These are phyloP conservation scores for Coleophoma cylindrospora DNA, from an alignment of 2,329 filamentous ascomycete species.

Conservation along the genomic window DNA sequence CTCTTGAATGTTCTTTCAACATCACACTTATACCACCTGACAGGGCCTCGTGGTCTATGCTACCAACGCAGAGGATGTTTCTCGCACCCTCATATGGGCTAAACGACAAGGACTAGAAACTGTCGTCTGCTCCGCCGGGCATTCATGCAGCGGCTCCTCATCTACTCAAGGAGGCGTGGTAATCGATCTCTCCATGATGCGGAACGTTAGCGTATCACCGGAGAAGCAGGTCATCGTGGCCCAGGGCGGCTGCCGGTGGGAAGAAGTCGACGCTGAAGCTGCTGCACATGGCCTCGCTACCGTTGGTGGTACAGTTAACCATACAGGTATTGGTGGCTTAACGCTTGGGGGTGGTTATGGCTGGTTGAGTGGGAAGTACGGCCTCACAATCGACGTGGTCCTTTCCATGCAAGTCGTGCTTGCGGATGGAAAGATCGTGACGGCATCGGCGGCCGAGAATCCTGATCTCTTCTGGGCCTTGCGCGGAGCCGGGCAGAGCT, in stretches of 20 bases:
- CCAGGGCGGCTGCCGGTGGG: constrained; percentile 17
- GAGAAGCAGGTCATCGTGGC: constrained; percentile 10
- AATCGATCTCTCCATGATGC: constrained; percentile 17
- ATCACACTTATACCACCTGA: background rate
- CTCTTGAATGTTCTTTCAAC: background rate
- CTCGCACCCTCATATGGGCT: constrained; percentile 10
- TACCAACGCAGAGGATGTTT: constrained; percentile 11
- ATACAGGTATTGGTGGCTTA: constrained; percentile 12
- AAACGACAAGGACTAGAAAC: constrained; percentile 9
- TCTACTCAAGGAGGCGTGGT: constrained; percentile 15
- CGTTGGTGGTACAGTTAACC: constrained; percentile 17
- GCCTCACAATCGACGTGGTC: constrained; percentile 18
- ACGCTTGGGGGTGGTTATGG: constrained; percentile 36
- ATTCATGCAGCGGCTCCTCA: constrained; percentile 12
- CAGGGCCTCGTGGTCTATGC: constrained; percentile 16
- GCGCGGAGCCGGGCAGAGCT: constrained; percentile 12
- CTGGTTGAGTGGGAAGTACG: constrained; percentile 39
- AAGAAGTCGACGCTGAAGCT: constrained; percentile 15
- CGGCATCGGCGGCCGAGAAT: constrained; percentile 9
- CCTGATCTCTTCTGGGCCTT: constrained; percentile 18
- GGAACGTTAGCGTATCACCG: constrained; percentile 7
- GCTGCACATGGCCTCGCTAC: constrained; percentile 12
- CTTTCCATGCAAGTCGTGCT: constrained; percentile 12
- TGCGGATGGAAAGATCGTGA: constrained; percentile 11
- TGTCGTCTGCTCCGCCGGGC: constrained; percentile 11